Percentiles rank a stretch among this genome's conserved stretches.
Conservation (phyloP, 768 basidiomycete genomes). For the Boletus sp. region DNA sequence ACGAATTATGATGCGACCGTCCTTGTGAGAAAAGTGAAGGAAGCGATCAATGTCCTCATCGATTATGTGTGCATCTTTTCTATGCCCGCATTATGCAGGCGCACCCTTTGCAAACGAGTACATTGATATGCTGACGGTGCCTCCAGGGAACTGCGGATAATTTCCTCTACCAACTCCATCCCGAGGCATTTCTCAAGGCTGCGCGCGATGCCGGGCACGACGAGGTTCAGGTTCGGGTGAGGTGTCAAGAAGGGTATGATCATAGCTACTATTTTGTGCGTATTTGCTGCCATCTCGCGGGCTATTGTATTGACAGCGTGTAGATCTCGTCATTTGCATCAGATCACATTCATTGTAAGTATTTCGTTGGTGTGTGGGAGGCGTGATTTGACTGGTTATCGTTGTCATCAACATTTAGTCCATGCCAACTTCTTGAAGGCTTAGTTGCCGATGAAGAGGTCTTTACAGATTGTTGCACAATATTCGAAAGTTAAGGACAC, state of each 20-base stretch:
- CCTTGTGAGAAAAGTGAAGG: slow-evolving; percentile 61
- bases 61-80: slow-evolving; percentile 64
- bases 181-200: slow-evolving; percentile 82
- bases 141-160: slow-evolving; percentile 73
- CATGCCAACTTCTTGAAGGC: slow-evolving; percentile 88
- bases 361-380: not conserved
- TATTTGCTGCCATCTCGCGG: not conserved
- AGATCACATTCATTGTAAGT: slow-evolving; percentile 86
- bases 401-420: slow-evolving; percentile 45
- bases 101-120: not conserved
- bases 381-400: slow-evolving; percentile 10
- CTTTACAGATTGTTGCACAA: slow-evolving; percentile 1
- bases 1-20: slow-evolving; percentile 79
- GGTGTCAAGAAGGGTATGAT: slow-evolving; percentile 81
- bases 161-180: slow-evolving; percentile 85
- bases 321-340: slow-evolving; percentile 88
- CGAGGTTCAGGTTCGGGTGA: slow-evolving; percentile 72
- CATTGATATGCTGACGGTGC: not conserved
- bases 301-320: not conserved
- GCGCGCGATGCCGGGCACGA: slow-evolving; percentile 71
- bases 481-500: not conserved
- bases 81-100: not conserved
- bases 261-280: slow-evolving; percentile 86
- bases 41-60: slow-evolving; percentile 73
- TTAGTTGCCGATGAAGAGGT: slow-evolving; percentile 25